Percentiles rank a stretch among this genome's conserved stretches.
These are phyloP conservation scores for Cyclospora cayetanensis DNA, from an alignment of 169 alveolate species.

Conservation along the genomic window DNA sequence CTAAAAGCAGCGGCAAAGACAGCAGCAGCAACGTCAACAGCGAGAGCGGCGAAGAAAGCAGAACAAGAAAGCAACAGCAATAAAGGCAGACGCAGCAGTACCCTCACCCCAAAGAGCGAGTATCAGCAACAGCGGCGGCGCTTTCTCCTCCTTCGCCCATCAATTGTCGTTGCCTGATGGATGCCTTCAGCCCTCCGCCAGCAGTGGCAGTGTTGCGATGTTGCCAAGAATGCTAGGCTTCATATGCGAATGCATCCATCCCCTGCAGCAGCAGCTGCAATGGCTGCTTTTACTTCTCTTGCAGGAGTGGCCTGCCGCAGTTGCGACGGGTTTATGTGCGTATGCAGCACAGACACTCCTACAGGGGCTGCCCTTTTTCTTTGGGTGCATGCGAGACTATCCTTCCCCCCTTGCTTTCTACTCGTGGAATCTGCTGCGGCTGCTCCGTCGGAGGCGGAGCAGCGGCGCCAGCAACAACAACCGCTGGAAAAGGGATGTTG, in stretches of 20 bases:
- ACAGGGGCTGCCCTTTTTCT: background rate
- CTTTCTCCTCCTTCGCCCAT: no score
- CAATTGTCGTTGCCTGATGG: no score
- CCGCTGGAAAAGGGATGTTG: background rate
- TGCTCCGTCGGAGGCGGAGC: background rate
- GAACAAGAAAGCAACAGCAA: no score
- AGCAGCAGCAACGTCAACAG: background rate
- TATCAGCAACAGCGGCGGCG: no score
- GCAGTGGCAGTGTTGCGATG: background rate
- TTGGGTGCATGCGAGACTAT: background rate
- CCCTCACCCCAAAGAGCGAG: no score
- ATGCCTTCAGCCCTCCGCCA: no score
- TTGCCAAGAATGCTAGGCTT: background rate
- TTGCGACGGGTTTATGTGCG: background rate
- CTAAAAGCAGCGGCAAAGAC: background rate
- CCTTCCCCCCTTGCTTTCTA: background rate
- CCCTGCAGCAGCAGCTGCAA: background rate
- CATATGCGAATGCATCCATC: background rate
- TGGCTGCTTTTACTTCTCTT: background rate
- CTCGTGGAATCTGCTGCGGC: background rate
- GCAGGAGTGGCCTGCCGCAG: background rate
- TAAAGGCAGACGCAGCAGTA: no score
- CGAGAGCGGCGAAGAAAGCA: no score
- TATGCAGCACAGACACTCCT: background rate
- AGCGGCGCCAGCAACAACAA: constrained; percentile 3